Percentiles rank a stretch among this genome's conserved stretches.
phyloP scores from a whole-genome alignment of 2,329 filamentous ascomycete genomes.

The Monosporascus sp. region DNA sequence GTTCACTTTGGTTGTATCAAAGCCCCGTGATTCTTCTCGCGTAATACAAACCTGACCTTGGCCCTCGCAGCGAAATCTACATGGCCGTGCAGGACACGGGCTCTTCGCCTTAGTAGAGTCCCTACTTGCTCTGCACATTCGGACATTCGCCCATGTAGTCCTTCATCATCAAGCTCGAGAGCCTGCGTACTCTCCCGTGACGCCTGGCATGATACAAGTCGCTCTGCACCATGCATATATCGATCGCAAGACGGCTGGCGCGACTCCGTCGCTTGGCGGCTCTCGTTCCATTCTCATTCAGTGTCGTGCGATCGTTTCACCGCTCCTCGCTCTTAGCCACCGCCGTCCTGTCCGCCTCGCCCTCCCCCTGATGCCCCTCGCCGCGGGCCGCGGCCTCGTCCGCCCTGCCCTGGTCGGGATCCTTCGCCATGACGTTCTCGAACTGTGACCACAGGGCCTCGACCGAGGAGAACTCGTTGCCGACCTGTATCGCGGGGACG shows the following conservation, averaged over 20 bases:
- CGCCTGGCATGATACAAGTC: too few relatives aligned
- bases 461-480: constrained; percentile 95
- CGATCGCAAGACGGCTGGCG: too few relatives aligned
- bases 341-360: constrained; percentile 8
- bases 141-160: too few relatives aligned
- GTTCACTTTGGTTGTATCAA: too few relatives aligned
- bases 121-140: too few relatives aligned
- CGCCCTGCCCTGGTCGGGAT: constrained; percentile 34
- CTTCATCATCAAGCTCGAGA: too few relatives aligned
- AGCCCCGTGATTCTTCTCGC: too few relatives aligned
- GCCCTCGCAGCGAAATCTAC: background rate
- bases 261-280: background rate
- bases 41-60: too few relatives aligned
- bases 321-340: constrained; percentile 1
- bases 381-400: constrained; percentile 2
- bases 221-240: too few relatives aligned
- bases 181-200: too few relatives aligned
- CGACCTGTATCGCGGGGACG: constrained; percentile 53
- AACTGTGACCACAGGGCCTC: constrained; percentile 97
- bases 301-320: background rate
- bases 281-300: background rate
- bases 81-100: background rate
- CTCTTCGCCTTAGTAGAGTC: too few relatives aligned
- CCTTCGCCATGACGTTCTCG: constrained; percentile 87
- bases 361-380: constrained; percentile 23